phyloP scores from a whole-genome alignment of 305 asterid species.

The Lippia alba region DNA sequence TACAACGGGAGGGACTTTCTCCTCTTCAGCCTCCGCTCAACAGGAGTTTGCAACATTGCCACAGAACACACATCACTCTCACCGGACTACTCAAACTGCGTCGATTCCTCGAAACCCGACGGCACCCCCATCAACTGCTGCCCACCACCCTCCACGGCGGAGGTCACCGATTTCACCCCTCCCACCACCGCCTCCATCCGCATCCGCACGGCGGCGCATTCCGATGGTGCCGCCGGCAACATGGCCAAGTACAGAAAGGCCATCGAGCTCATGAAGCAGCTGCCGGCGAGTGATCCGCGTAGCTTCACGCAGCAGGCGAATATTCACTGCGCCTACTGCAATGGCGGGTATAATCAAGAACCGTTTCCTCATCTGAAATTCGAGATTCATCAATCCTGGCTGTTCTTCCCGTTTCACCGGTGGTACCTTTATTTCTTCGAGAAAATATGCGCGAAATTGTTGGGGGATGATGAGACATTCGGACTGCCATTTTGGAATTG shows the following conservation, averaged over 20 bases:
- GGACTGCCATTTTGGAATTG: background rate
- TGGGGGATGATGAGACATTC: background rate
- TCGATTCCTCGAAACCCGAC: slow-evolving; percentile 1
- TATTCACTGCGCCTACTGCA: background rate
- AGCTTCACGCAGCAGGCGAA: background rate
- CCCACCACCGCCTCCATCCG: background rate
- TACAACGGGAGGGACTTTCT: slow-evolving; percentile 4
- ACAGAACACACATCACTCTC: background rate
- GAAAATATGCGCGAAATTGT: background rate
- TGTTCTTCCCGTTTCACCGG: slow-evolving; percentile 1
- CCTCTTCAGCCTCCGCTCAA: slow-evolving; percentile 1
- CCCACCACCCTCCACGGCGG: background rate
- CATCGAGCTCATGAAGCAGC: slow-evolving; percentile 35
- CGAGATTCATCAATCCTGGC: background rate
- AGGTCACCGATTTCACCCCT: slow-evolving; percentile 8
- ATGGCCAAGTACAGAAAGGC: slow-evolving; percentile 34
- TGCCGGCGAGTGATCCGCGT: background rate
- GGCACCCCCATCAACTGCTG: slow-evolving; percentile 14
- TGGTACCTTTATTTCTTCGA: slow-evolving; percentile 6
- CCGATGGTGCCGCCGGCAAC: background rate
- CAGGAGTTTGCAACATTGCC: background rate
- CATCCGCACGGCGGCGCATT: background rate
- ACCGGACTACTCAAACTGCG: slow-evolving; percentile 11
- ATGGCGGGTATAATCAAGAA: background rate
- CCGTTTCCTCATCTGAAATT: background rate